Conservation (phyloP, 257 asterid species). For the Capsicum pubescens region DNA sequence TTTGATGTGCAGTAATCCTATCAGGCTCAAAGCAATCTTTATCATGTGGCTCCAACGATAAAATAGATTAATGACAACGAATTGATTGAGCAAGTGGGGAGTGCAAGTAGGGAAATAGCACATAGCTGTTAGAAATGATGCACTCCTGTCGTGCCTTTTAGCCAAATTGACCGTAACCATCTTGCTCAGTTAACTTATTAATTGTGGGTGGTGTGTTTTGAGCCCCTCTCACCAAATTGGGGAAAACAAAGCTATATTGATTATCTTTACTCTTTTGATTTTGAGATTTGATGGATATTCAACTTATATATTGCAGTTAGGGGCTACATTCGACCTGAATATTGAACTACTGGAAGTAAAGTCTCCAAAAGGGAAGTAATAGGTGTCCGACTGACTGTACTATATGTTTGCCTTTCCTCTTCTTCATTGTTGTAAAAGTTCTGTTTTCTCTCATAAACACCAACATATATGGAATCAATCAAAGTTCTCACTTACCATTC, state of each 20-base stretch:
- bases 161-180: no score
- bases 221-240: no score
- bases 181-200: no score
- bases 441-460: background rate
- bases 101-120: no score
- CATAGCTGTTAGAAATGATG: no score
- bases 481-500: background rate
- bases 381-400: background rate
- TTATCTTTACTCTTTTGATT: background rate
- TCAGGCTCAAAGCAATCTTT: no score
- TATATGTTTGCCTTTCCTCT: background rate
- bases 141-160: no score
- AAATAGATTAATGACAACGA: no score
- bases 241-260: background rate
- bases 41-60: no score
- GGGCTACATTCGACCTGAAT: constrained; percentile 75
- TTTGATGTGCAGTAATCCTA: no score
- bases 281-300: constrained; percentile 22
- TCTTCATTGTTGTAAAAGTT: constrained; percentile 9
- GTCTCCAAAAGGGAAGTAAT: constrained; percentile 54
- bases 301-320: constrained; percentile 66
- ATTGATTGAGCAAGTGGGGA: no score
- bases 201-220: no score
- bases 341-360: constrained; percentile 81
- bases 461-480: background rate